These are phyloP conservation scores for Catharanthus roseus DNA, from an alignment of 257 asterid genomes.

Conservation along the genomic window DNA sequence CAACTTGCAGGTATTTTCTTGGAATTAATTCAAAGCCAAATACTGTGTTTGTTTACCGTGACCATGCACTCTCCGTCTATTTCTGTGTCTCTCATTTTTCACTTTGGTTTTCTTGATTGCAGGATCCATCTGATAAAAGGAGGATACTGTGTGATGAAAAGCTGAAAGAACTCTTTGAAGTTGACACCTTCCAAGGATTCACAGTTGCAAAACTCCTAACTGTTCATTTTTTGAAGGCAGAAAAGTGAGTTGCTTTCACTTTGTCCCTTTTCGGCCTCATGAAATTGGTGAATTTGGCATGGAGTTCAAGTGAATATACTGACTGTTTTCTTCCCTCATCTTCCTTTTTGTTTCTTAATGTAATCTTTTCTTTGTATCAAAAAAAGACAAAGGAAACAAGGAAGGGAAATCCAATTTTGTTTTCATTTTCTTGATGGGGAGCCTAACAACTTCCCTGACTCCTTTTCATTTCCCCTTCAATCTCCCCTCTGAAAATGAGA, in stretches of 20 bases:
- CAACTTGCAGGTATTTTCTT: slow-evolving; percentile 67
- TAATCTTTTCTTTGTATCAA: slow-evolving; percentile 1
- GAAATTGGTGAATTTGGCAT: slow-evolving; percentile 24
- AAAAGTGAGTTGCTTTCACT: slow-evolving; percentile 42
- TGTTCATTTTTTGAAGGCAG: slow-evolving; percentile 56
- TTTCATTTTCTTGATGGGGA: background rate
- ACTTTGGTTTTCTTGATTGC: slow-evolving; percentile 19
- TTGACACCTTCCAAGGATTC: slow-evolving; percentile 71
- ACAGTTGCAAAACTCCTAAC: slow-evolving; percentile 54
- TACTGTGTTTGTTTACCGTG: background rate
- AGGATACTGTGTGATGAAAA: slow-evolving; percentile 81
- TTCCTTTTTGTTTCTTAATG: slow-evolving; percentile 9
- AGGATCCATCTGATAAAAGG: slow-evolving; percentile 94
- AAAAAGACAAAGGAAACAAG: background rate
- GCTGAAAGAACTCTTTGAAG: slow-evolving; percentile 78
- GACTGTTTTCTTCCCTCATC: slow-evolving; percentile 2
- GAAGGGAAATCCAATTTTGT: background rate
- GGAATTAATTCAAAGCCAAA: background rate
- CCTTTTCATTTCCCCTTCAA: no score
- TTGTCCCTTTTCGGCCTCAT: slow-evolving; percentile 20
- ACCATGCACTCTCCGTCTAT: background rate
- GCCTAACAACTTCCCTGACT: background rate
- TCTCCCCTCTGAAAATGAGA: background rate
- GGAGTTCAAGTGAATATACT: slow-evolving; percentile 26
- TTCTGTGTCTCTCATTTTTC: slow-evolving; percentile 1